These are phyloP conservation scores for Chalciporus sphaerocephalus DNA, from an alignment of 768 basidiomycete genomes.

Conservation along the genomic window DNA sequence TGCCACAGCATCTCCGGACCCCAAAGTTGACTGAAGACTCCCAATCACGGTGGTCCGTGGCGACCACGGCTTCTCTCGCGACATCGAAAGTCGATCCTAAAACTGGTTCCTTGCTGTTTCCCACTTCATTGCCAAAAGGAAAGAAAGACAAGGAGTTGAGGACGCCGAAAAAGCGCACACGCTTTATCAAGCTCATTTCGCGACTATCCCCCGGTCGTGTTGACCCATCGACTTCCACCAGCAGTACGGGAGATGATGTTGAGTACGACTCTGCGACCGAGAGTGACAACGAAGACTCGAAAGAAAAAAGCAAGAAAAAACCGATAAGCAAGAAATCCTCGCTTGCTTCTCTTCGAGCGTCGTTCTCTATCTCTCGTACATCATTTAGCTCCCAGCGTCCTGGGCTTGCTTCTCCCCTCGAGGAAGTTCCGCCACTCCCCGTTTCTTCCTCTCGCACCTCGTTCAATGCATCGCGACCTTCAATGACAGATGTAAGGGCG, in stretches of 20 bases:
- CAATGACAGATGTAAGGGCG: background rate
- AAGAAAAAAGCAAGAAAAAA: slow-evolving; percentile 15
- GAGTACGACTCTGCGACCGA: slow-evolving; percentile 25
- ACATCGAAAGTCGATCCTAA: slow-evolving; percentile 15
- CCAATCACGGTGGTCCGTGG: slow-evolving; percentile 29
- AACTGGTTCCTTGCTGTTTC: background rate
- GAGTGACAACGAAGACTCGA: slow-evolving; percentile 18
- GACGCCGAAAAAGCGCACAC: slow-evolving; percentile 28
- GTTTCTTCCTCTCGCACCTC: slow-evolving; percentile 21
- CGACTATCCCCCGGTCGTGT: slow-evolving; percentile 29
- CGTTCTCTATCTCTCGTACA: slow-evolving; percentile 28
- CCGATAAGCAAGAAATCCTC: slow-evolving; percentile 28
- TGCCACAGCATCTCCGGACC: slow-evolving; percentile 1
- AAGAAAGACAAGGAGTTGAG: slow-evolving; percentile 25
- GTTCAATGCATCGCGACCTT: slow-evolving; percentile 3
- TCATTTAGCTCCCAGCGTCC: slow-evolving; percentile 29
- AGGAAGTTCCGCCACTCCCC: slow-evolving; percentile 28
- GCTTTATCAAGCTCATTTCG: slow-evolving; percentile 32
- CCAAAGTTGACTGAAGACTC: slow-evolving; percentile 1
- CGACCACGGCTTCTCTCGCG: slow-evolving; percentile 29
- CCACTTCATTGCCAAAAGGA: slow-evolving; percentile 10
- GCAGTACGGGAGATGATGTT: background rate
- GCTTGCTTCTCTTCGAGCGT: slow-evolving; percentile 27
- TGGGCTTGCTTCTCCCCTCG: slow-evolving; percentile 10
- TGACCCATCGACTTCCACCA: slow-evolving; percentile 11